These are phyloP conservation scores for Neocallimastix lanati DNA, from an alignment of 192 early-diverging fungal genomes.

Conservation along the genomic window DNA sequence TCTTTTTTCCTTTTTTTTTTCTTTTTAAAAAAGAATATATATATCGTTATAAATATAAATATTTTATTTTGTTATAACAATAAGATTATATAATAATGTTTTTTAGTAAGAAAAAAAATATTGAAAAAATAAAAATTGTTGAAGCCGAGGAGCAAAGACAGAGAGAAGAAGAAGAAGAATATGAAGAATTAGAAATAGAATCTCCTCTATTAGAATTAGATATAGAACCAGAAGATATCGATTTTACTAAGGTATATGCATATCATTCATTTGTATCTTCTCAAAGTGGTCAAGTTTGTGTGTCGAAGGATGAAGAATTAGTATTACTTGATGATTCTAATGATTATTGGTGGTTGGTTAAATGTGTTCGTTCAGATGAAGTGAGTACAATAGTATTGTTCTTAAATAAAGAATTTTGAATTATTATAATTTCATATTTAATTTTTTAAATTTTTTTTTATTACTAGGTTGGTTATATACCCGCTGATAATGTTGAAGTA, in stretches of 20 bases:
- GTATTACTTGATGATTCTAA: conserved; percentile 67
- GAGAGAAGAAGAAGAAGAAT: neutral
- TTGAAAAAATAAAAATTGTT: neutral
- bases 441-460: conserved; percentile 5
- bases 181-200: neutral
- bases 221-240: conserved; percentile 24
- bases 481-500: conserved; percentile 75
- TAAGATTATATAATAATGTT: neutral
- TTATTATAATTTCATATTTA: too few relatives aligned
- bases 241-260: conserved; percentile 62
- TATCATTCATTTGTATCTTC: conserved; percentile 69
- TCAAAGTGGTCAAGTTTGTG: conserved; percentile 73
- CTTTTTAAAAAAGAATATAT: too few relatives aligned
- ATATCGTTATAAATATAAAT: neutral
- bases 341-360: conserved; percentile 62
- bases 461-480: conserved; percentile 67
- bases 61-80: neutral
- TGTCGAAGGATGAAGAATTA: conserved; percentile 54
- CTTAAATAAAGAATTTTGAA: too few relatives aligned
- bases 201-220: neutral
- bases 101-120: neutral
- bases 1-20: too few relatives aligned
- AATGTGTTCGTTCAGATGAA: neutral
- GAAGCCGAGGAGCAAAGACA: neutral
- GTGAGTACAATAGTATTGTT: conserved; percentile 9